phyloP scores from a whole-genome alignment of 1,139 yeast genomes.

The Geotrichum candidum region DNA sequence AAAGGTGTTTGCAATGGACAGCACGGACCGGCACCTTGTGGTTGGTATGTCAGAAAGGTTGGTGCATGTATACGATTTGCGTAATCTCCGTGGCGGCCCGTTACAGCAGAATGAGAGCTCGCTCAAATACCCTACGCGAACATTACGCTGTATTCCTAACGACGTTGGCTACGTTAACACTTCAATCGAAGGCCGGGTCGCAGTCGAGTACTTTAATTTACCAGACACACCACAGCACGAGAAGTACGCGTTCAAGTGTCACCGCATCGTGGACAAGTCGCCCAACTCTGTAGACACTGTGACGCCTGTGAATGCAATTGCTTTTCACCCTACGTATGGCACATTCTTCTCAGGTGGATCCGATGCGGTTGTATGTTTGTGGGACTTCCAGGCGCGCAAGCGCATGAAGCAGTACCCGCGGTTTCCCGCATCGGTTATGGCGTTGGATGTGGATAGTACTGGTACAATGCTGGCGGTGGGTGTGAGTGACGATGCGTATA shows the following conservation, averaged over 20 bases:
- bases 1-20: conserved; percentile 64
- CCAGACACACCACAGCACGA: conserved; percentile 43
- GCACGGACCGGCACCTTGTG: conserved; percentile 43
- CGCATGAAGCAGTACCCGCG: conserved; percentile 55
- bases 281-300: conserved; percentile 53
- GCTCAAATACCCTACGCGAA: conserved; percentile 63
- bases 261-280: conserved; percentile 44
- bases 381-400: conserved; percentile 66
- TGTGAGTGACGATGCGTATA: conserved; percentile 28
- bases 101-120: conserved; percentile 60
- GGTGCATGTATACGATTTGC: conserved; percentile 54
- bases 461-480: conserved; percentile 49
- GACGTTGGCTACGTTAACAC: conserved; percentile 65
- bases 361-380: conserved; percentile 66
- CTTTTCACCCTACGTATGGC: conserved; percentile 45
- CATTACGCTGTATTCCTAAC: conserved; percentile 50
- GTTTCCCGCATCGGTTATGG: conserved; percentile 47
- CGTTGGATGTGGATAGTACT: conserved; percentile 40
- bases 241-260: conserved; percentile 82
- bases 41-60: conserved; percentile 52
- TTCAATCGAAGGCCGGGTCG: conserved; percentile 84
- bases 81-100: conserved; percentile 42
- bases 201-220: conserved; percentile 65
- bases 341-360: conserved; percentile 73
- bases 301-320: conserved; percentile 68